Conservation (phyloP, 2,329 filamentous ascomycete genomes). For the Hymenotorrendiella dingleyae region DNA sequence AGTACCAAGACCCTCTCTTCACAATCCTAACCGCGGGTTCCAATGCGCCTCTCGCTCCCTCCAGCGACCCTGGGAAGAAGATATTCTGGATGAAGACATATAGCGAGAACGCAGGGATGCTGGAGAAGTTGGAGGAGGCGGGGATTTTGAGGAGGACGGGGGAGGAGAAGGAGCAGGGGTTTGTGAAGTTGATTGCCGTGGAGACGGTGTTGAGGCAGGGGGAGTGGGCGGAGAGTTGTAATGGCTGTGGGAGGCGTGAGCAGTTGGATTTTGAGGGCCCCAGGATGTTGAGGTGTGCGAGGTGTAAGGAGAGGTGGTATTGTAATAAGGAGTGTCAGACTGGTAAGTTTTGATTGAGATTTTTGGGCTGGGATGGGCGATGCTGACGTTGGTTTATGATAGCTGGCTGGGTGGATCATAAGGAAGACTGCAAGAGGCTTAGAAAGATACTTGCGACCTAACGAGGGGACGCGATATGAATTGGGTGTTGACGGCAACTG, state of each 20-base stretch:
- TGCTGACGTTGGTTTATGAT: background rate
- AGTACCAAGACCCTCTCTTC: constrained; percentile 6
- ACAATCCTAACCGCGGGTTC: constrained; percentile 5
- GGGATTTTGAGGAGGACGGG: constrained; percentile 3
- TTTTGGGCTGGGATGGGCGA: background rate
- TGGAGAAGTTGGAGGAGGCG: constrained; percentile 3
- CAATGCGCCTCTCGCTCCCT: background rate
- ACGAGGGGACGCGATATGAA: no score
- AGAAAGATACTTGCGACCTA: constrained; percentile 1
- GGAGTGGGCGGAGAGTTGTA: constrained; percentile 3
- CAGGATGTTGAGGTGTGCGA: constrained; percentile 2
- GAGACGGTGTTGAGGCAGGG: constrained; percentile 1
- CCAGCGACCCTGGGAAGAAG: background rate
- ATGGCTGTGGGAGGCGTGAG: constrained; percentile 1
- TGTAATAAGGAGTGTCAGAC: constrained; percentile 5
- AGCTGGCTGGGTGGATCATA: background rate
- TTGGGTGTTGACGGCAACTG: no score
- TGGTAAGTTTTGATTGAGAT: background rate
- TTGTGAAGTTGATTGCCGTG: constrained; percentile 1
- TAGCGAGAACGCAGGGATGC: constrained; percentile 5
- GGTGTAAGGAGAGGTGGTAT: constrained; percentile 4
- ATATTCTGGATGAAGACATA: constrained; percentile 14
- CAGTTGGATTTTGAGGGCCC: background rate
- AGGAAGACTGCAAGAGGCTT: constrained; percentile 1
- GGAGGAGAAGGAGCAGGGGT: constrained; percentile 2